Base-by-base conservation (phyloP, 2,329 filamentous ascomycete species). In the Fusarium clavum region DNA sequence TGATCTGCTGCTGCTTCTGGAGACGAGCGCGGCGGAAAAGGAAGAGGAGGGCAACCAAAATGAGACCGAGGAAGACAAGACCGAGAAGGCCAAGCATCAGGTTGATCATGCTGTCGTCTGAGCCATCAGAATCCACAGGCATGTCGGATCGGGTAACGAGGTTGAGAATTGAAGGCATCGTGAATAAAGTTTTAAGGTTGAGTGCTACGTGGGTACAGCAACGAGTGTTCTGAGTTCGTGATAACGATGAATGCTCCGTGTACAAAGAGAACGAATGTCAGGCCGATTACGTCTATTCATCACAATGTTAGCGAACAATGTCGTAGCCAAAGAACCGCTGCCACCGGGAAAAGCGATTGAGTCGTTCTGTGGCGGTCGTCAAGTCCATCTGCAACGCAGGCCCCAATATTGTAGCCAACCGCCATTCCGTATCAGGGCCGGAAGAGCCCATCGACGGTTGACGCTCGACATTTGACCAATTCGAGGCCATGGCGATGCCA, bases 21-120 rank as follows among this genome's bases (percentile, higher is more conserved):
- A 81, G 81, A 74, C 82, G 82, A 68, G 89, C 86, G 75, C 91
- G 90, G 78, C 93, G 92, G 72, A 98, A 83, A 77, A 93, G 81
- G 71, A 95, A 83, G 53, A 98, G 88, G 29, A 86, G 83, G 61
- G 88, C 90, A 56, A 91, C 84, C 61, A 94, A 84, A 49, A 90
- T 77, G 30, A 97, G 84, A 64, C 87, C 90, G 74, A 95, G 81
- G 74, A 97, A 88, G 73, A 95, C 83, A 47, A 99, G 85, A 69
- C 91, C 90, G 73, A 98, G 85, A 58, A 98, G 87, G 62, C 89
- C 87, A 74, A 97, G 92, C 78, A 97, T 84, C 45, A 97, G 88
- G 77, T 93, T 90, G 79, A 94, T 85, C 83, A 92, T 90, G 66
- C 84, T 88, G 73, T 92, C 83, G 52, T 71, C 64, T 73, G 83